Conservation (phyloP, 352 stramenopile genomes). For the Globisporangium megalacanthum region DNA sequence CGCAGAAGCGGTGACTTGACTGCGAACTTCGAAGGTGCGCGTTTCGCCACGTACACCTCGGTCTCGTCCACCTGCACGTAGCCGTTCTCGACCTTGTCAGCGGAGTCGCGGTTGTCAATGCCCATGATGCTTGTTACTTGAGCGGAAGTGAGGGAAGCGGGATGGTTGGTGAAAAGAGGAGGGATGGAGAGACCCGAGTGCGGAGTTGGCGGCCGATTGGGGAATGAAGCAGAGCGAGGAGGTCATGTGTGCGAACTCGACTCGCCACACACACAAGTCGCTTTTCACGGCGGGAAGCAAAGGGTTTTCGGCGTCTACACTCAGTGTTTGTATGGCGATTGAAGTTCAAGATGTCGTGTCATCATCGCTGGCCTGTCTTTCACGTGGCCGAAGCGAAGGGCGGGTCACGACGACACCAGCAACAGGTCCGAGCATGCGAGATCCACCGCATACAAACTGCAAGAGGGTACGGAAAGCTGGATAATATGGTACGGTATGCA, state of each 20-base stretch:
- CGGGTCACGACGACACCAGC: too few relatives aligned
- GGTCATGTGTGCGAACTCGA: too few relatives aligned
- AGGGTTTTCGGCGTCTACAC: neutral
- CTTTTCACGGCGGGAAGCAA: neutral
- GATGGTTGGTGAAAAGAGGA: neutral
- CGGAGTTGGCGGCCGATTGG: constrained; percentile 3
- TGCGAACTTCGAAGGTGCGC: constrained; percentile 1
- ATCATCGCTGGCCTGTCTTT: neutral
- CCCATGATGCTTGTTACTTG: constrained; percentile 2
- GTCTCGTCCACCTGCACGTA: constrained; percentile 3
- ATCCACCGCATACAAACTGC: too few relatives aligned
- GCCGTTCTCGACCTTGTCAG: constrained; percentile 11
- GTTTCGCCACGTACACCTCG: constrained; percentile 3
- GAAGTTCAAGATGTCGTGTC: constrained; percentile 5
- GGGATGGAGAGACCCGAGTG: neutral
- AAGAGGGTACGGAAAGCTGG: too few relatives aligned
- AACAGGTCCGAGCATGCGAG: too few relatives aligned
- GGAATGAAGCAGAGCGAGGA: constrained; percentile 1
- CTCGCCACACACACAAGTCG: too few relatives aligned
- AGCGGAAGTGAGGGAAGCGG: too few relatives aligned
- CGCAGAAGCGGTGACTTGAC: constrained; percentile 29
- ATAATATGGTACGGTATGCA: too few relatives aligned
- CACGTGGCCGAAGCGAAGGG: too few relatives aligned
- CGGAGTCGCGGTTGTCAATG: constrained; percentile 10
- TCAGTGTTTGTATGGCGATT: constrained; percentile 1